phyloP scores from a whole-genome alignment of 2,329 filamentous ascomycete species.

The Balansia obtecta region DNA sequence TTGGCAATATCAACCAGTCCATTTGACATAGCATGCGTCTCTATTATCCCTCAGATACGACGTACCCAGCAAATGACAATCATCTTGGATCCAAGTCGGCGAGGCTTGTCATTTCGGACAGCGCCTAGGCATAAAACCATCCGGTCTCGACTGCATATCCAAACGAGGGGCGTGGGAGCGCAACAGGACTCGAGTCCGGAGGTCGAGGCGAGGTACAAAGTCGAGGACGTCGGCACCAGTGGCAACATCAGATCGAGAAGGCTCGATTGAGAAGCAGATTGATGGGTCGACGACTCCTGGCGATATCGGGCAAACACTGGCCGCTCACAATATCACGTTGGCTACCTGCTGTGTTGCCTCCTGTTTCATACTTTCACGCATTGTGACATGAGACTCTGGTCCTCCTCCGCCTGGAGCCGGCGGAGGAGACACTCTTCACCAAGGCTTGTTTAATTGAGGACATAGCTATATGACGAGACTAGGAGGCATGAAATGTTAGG shows the following conservation, averaged over 20 bases:
- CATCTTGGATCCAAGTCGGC: too few relatives aligned
- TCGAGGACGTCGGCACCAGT: background rate
- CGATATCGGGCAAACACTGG: conserved; percentile 1
- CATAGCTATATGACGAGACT: background rate
- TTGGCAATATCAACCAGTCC: background rate
- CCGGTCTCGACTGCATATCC: background rate
- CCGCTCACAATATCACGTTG: conserved; percentile 1
- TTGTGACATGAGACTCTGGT: background rate
- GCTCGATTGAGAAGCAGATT: background rate
- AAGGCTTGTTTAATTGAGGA: background rate
- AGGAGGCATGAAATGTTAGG: background rate
- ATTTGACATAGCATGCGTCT: too few relatives aligned
- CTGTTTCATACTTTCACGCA: background rate
- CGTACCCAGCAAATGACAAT: too few relatives aligned
- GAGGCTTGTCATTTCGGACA: background rate
- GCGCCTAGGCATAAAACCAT: too few relatives aligned
- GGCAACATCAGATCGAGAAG: background rate
- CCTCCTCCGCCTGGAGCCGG: background rate
- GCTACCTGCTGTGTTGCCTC: background rate
- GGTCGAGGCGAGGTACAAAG: background rate
- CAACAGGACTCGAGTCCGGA: background rate
- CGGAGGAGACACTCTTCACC: background rate
- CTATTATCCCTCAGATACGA: too few relatives aligned
- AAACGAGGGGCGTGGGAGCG: background rate
- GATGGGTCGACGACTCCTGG: background rate